Evolutionary conservation across 2,329 filamentous ascomycete species (phyloP), one percentile per base, ranked within the genome.

Genomic region (Aspergillus spinulosporus): DNA sequence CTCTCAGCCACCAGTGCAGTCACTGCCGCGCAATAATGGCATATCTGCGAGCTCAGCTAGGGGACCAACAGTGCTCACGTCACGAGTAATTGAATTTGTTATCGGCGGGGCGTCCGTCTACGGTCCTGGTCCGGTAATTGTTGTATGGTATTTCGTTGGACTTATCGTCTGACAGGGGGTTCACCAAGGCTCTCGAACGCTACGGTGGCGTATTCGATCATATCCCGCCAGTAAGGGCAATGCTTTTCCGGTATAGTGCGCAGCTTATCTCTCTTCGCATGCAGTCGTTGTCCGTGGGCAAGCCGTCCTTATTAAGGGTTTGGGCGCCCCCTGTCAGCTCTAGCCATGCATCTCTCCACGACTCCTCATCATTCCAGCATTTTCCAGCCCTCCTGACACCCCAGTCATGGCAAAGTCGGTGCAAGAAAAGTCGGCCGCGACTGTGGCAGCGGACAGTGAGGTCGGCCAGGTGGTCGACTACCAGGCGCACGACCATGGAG

Each of bases 401-500:
- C 21, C 21, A n/a, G 21, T 6, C 11, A 43, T 42, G 49, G 29
- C 29, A 32, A 51, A 51, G 15, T 12, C 47, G 2, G 47, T 49
- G 12, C 26, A 51, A 44, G 49, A 51, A 34, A 51, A 51, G 37
- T 26, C 49, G 2, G 9, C 49, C 4, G 14, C 40, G 8, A 47
- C 44, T 9, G 44, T 47, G 12, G 40, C 31, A 11, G 42, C 42
- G 3, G 50, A 52, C 8, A 37, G 29, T 46, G 50, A 46, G 31
- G 50, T 52, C 31, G 50, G 50, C 11, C 42, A 45, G 21, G 50
- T 46, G 11, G n/a, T 26, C 11, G 40, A 52, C 6, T 52, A 45
- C 14, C 32, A 48, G 21, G 28, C 12, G 26, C 52, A 15, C 8
- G 65, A 66, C 47, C 54, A 68, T 62, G 66, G 66, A 26, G 63